Base-by-base conservation (phyloP, 2,329 filamentous ascomycete species). In the Cordyceps cateniannulata region DNA sequence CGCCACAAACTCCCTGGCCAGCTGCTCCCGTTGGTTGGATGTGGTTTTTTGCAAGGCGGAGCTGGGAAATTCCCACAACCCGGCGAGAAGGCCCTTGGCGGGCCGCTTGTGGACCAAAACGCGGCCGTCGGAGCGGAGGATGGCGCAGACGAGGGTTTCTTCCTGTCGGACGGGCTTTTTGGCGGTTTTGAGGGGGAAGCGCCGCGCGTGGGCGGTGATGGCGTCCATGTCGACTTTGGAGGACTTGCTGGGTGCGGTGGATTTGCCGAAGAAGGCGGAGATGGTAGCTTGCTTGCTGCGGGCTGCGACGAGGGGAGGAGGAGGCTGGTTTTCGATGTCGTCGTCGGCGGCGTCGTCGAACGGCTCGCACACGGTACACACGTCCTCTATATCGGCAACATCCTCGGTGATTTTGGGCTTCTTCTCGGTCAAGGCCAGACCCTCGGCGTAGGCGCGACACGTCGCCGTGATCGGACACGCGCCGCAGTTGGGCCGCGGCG, bases 1-100 rank as follows among this genome's bases (percentile, higher is more conserved):
- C 1, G 66, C 64, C 1, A 75, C 74, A 59, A 75, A 75, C 0
- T 67, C 62, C 12, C 67, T 59, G 0, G 81, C 80, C 5, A 72
- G 67, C 12, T 68, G 64, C 64, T 70, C 73, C 35, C 79, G 72
- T 12, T 69, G 66, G 8, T 69, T 64, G 7, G 24, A n/a, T n/a
- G n/a, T n/a, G n/a, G n/a, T n/a, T n/a, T n/a, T n/a, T n/a, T n/a
- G n/a, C 57, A 0, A 83, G 62, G 71, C 69, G 3, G 71, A 66
- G 64, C 80, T 83, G 0, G 82, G 82, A 6, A 85, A 75, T 63
- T 85, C 81, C 82, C 82, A 85, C 5, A 85, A 64, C 0, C 81
- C 78, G 0, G 81, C 82, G 0, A 85, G 70, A 1, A 85, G 73
- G 0, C 82, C 82, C 66, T 80, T 84, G 12, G 76, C 75, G 0